Evolutionary conservation across 345 rosid genomes (phyloP), one percentile per base, ranked within the genome.

Genomic region (Aethionema arabicum): DNA sequence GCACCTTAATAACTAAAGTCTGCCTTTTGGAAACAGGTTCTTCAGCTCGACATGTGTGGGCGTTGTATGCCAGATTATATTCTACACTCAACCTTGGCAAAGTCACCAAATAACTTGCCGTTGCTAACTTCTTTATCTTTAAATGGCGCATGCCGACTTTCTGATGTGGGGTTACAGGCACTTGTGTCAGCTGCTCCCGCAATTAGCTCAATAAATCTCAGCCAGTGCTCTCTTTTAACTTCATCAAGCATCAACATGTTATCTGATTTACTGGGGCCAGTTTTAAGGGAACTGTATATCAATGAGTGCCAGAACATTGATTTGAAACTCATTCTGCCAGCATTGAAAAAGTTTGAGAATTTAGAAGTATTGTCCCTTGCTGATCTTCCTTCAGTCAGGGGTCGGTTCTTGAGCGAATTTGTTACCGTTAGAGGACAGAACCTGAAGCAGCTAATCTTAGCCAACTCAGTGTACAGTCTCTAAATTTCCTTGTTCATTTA

Each of bases 11-110:
- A 67, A 40, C 59, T 52, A 27, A 52, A 31, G 13, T 68, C 37
- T 38, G 64, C 30, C 68, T 68, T 68, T 66, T 12, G 32, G 72
- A 63, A 56, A 63, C 82, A 88, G 98, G 88, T 92, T 68, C 79
- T 92, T 60, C 98, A 92, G 72, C 91, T 92, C 32, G 91, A 85
- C 66, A 79, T 73, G 49, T 82, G 93, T 77, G 98, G 98, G 9
- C 86, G 85, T 53, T 86, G 96, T 72, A 38, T 92, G 83, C 59
- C 93, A 40, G 98, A 92, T 78, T 79, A 79, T 59, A 16, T 54
- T 31, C 21, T 92, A 61, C 69, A 12, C 40, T 61, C 72, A 50
- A 79, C 91, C 74, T 68, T 87, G 69, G 86, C 82, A 41, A 72
- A 63, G 63, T 80, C 88, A 52, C 52, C 78, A 35, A 71, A 78